These are phyloP conservation scores for Quercus aquifolioides DNA, from an alignment of 306 rosid genomes.

Conservation along the genomic window DNA sequence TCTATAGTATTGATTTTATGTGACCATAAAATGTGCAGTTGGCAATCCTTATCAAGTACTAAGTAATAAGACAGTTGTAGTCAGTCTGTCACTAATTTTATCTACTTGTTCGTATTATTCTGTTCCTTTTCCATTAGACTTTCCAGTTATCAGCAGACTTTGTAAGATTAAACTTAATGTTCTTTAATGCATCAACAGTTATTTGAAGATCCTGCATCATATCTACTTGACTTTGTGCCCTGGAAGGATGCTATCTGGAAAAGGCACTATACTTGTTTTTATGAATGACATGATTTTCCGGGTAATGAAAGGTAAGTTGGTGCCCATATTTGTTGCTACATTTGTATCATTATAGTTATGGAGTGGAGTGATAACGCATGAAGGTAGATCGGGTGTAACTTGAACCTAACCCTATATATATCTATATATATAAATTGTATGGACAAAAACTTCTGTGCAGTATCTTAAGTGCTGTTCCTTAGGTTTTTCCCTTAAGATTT, in stretches of 20 bases:
- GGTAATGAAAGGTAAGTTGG: conserved; percentile 58
- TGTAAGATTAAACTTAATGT: neutral
- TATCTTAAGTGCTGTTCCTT: too few relatives aligned
- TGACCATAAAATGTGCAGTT: neutral
- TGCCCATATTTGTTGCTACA: conserved; percentile 16
- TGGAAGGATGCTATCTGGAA: conserved; percentile 71
- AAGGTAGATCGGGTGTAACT: too few relatives aligned
- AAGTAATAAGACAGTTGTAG: neutral
- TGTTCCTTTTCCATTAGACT: neutral
- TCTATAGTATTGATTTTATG: neutral
- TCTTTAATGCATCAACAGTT: conserved; percentile 45
- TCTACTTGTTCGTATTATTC: neutral
- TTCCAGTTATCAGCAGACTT: neutral
- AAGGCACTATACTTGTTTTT: conserved; percentile 64
- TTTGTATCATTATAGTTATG: too few relatives aligned
- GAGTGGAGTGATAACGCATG: too few relatives aligned
- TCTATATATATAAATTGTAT: too few relatives aligned
- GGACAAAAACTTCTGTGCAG: too few relatives aligned
- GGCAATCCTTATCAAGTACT: neutral
- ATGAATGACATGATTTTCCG: conserved; percentile 69
- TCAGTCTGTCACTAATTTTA: neutral
- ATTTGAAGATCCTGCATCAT: conserved; percentile 61
- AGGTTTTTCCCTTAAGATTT: too few relatives aligned
- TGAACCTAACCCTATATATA: too few relatives aligned
- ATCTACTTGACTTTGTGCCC: conserved; percentile 60